A percentile compares a stretch with the other conserved stretches of the same genome.
Evolutionary conservation across 768 basidiomycete genomes (phyloP).

Genomic region (Fibroporia radiculosa): DNA sequence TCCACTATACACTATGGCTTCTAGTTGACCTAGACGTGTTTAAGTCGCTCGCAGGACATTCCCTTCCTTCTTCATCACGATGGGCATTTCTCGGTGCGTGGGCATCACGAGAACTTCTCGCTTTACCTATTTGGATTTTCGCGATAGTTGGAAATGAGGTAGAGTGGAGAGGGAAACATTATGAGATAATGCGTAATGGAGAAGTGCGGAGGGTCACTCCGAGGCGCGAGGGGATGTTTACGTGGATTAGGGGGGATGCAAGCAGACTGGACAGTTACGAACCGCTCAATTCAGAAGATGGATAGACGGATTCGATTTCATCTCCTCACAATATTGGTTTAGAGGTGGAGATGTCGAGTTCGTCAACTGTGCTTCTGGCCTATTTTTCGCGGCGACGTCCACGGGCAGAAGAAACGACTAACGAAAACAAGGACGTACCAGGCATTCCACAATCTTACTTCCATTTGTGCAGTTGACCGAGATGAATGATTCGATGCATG

Average conservation of each 20-base stretch:
- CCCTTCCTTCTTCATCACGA: conserved; percentile 36
- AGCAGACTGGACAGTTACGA: conserved; percentile 35
- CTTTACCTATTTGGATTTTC: conserved; percentile 82
- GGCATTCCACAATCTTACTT: too few relatives aligned
- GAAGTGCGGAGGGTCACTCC: conserved; percentile 36
- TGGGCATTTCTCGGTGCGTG: conserved; percentile 71
- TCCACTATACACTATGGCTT: conserved; percentile 68
- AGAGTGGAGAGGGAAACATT: conserved; percentile 79
- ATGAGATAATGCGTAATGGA: conserved; percentile 69
- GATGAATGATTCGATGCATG: too few relatives aligned
- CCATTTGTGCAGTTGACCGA: too few relatives aligned
- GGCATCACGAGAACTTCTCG: conserved; percentile 69
- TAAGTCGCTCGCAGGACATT: conserved; percentile 62
- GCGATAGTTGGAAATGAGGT: conserved; percentile 80
- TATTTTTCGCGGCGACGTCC: too few relatives aligned
- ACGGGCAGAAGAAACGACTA: too few relatives aligned
- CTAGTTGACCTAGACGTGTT: conserved; percentile 78
- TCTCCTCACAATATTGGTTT: too few relatives aligned
- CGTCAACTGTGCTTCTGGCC: too few relatives aligned
- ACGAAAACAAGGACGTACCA: too few relatives aligned
- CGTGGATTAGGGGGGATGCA: conserved; percentile 16
- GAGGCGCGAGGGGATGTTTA: conserved; percentile 3
- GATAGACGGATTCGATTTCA: too few relatives aligned
- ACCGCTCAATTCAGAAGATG: too few relatives aligned
- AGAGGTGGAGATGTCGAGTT: too few relatives aligned